Conservation (phyloP, 495 filamentous ascomycete genomes). For the Trichoderma virens region DNA sequence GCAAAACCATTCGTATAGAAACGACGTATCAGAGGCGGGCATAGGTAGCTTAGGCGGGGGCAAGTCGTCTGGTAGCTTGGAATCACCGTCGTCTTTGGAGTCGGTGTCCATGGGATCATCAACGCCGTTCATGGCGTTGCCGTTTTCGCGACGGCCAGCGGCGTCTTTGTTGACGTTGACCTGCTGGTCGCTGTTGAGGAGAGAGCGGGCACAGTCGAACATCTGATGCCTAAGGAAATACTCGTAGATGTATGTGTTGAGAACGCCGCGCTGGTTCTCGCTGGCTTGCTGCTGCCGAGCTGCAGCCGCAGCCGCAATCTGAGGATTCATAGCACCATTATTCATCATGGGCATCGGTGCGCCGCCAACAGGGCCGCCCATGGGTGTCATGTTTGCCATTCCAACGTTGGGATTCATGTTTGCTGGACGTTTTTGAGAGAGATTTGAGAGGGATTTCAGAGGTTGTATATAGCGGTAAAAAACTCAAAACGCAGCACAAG, state of each 20-base stretch:
- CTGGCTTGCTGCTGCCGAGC: conserved; percentile 21
- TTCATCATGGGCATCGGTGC: conserved; percentile 64
- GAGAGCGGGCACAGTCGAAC: conserved; percentile 67
- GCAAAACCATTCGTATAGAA: conserved; percentile 91
- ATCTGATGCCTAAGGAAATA: conserved; percentile 82
- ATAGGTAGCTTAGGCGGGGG: conserved; percentile 62
- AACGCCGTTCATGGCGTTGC: conserved; percentile 59
- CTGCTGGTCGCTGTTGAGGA: conserved; percentile 55
- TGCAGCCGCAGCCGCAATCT: conserved; percentile 21
- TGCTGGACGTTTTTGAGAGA: conserved; percentile 13
- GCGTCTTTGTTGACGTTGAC: conserved; percentile 50
- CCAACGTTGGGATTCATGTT: conserved; percentile 64
- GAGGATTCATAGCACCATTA: conserved; percentile 45
- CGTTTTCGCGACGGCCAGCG: conserved; percentile 53
- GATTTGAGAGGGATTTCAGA: conserved; percentile 18
- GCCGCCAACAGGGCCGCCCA: conserved; percentile 55
- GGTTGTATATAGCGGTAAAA: conserved; percentile 15
- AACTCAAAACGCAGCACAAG: conserved; percentile 15
- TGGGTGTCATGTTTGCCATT: conserved; percentile 55
- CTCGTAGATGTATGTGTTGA: conserved; percentile 97
- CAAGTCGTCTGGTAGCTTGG: conserved; percentile 69
- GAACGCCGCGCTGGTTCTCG: conserved; percentile 37
- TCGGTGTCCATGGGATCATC: conserved; percentile 78
- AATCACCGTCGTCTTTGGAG: conserved; percentile 63
- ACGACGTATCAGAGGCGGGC: conserved; percentile 59